phyloP scores from a whole-genome alignment of 768 basidiomycete species.

The Leccinum obscurum region DNA sequence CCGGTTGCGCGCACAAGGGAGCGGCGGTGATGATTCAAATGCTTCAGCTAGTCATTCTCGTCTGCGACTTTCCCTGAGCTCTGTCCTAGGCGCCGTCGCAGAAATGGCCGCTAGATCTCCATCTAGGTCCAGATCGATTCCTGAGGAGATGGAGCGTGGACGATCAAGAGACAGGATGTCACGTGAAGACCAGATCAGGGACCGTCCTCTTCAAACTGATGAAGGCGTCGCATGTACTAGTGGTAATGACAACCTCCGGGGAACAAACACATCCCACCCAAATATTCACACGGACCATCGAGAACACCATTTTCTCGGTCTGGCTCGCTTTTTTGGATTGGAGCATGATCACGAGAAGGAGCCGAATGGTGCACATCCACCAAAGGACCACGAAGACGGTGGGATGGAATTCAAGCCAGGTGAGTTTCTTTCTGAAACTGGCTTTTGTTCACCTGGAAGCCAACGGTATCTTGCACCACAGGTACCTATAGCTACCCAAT shows the following conservation, averaged over 20 bases:
- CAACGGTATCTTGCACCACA: conserved; percentile 27
- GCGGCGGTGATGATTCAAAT: conserved; percentile 2
- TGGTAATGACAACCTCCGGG: not conserved
- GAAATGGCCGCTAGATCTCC: conserved; percentile 19
- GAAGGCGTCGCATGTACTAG: not conserved
- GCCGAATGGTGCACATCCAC: conserved; percentile 27
- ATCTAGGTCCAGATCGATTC: conserved; percentile 26
- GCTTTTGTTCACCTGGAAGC: not conserved
- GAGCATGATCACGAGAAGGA: conserved; percentile 19
- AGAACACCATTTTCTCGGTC: conserved; percentile 24
- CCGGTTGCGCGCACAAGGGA: not conserved
- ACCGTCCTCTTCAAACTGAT: not conserved
- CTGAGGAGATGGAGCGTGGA: conserved; percentile 34
- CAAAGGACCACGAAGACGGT: conserved; percentile 44
- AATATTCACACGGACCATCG: conserved; percentile 8
- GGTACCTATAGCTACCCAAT: conserved; percentile 96
- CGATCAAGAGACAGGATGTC: conserved; percentile 19
- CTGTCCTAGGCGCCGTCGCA: conserved; percentile 21
- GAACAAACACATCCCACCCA: not conserved
- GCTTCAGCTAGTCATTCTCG: conserved; percentile 12
- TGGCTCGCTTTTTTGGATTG: conserved; percentile 36
- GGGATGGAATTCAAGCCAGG: conserved; percentile 95
- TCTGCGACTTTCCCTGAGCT: conserved; percentile 19
- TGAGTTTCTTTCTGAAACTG: conserved; percentile 29
- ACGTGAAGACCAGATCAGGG: conserved; percentile 2